phyloP scores from a whole-genome alignment of 2,329 filamentous ascomycete species.

The Colletotrichum tanaceti region DNA sequence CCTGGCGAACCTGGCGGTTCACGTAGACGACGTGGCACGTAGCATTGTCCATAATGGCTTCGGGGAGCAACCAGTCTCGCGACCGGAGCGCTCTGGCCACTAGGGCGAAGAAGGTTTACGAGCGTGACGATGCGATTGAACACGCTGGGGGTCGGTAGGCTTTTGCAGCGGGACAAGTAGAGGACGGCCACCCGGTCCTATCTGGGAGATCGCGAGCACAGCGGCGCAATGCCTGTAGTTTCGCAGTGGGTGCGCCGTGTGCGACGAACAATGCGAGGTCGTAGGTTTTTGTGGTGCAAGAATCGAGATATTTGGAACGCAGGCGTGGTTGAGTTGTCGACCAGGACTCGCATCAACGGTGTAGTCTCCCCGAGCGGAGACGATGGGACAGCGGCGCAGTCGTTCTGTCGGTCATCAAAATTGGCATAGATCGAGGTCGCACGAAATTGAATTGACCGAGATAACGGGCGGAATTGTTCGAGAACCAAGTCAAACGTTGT shows the following conservation, averaged over 20 bases:
- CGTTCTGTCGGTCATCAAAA: constrained; percentile 19
- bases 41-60: constrained; percentile 68
- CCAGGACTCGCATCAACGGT: constrained; percentile 25
- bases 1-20: constrained; percentile 63
- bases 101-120: constrained; percentile 42
- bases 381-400: constrained; percentile 23
- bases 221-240: constrained; percentile 15
- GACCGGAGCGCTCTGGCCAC: constrained; percentile 70
- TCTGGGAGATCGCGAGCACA: constrained; percentile 12
- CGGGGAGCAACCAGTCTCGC: constrained; percentile 69
- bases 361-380: constrained; percentile 18
- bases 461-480: constrained; percentile 18
- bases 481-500: constrained; percentile 17
- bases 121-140: constrained; percentile 25
- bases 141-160: background rate
- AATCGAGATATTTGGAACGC: constrained; percentile 23
- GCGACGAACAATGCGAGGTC: constrained; percentile 3
- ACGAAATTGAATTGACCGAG: constrained; percentile 10
- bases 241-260: constrained; percentile 18
- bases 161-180: constrained; percentile 31
- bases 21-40: constrained; percentile 71
- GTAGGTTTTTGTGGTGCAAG: constrained; percentile 5
- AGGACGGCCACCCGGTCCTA: constrained; percentile 36
- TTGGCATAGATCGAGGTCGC: constrained; percentile 28
- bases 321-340: constrained; percentile 22